Evolutionary conservation across 129 eudicot species (phyloP).

Genomic region (Flaveria brownii): DNA sequence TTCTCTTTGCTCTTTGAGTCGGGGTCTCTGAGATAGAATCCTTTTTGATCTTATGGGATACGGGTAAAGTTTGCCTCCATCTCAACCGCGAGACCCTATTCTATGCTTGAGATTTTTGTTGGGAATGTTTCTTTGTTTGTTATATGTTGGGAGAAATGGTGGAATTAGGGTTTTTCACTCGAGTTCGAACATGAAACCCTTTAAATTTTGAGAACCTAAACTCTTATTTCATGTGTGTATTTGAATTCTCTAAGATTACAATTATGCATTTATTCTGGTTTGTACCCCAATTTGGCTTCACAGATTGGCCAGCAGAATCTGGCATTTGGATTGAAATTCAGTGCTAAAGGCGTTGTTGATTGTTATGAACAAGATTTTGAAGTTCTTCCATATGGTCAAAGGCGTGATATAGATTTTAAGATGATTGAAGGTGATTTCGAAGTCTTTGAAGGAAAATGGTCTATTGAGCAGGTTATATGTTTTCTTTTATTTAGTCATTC

Average conservation of each 20-base stretch:
- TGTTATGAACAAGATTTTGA: slow-evolving; percentile 71
- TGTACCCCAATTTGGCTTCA: slow-evolving; percentile 27
- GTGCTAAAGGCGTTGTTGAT: slow-evolving; percentile 78
- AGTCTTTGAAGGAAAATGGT: slow-evolving; percentile 79
- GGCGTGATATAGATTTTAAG: slow-evolving; percentile 79
- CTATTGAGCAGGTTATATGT: slow-evolving; percentile 66
- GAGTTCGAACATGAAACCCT: not conserved
- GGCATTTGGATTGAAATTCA: slow-evolving; percentile 77
- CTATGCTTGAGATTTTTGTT: too few relatives aligned
- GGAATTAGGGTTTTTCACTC: slow-evolving; percentile 7
- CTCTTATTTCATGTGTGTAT: not conserved
- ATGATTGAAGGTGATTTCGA: slow-evolving; percentile 89
- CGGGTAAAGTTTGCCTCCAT: too few relatives aligned
- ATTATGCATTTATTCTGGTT: slow-evolving; percentile 19
- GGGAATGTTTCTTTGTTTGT: too few relatives aligned
- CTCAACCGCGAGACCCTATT: too few relatives aligned
- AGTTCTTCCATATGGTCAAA: slow-evolving; percentile 50
- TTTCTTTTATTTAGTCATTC: slow-evolving; percentile 1
- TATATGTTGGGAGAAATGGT: not conserved
- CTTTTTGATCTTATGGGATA: too few relatives aligned
- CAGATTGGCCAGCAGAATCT: slow-evolving; percentile 83
- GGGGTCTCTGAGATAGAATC: too few relatives aligned
- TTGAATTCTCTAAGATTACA: not conserved
- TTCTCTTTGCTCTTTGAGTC: too few relatives aligned
- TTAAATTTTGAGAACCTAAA: not conserved